Base-by-base conservation (phyloP, 805 yeast genomes). In the Priceomyces fermenticarens region DNA sequence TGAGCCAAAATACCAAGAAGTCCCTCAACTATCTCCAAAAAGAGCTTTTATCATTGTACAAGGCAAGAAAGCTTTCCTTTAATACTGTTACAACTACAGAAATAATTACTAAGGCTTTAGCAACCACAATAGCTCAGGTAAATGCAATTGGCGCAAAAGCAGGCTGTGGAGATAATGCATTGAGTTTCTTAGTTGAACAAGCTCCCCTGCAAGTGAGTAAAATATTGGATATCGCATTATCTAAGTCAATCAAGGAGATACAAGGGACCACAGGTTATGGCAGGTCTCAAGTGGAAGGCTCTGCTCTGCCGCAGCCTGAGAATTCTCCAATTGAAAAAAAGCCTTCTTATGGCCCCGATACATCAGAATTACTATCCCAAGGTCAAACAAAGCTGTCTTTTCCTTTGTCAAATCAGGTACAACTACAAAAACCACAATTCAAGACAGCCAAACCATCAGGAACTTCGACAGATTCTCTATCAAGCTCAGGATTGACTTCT, bases 41-140 rank as follows among this genome's bases (percentile, higher is more conserved):
- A 53, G 96, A 90, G 57, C 69, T 91, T 16, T 83, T 88, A 52
- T 76, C 81, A 10, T 75, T 90, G 42, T 85, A 95, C 26, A 87
- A 86, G 54, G 87, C 85, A 41, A 70, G 89, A 45, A 84, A 79
- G 51, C 53, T 70, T 32, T 79, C 88, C 44, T 78, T 83, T 44
- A 88, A 85, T 43, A 86, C 88, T 30, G 89, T 85, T 17, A 80
- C 88, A 5, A 88, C 91, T 38, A 86, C 96, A 0, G 86, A 81
- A 44, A 80, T 89, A 40, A 70, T 90, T 51, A 90, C 97, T 7
- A 89, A 86, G 52, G 96, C 97, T 1, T 72, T 90, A 50, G 96
- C 97, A 2, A 85, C 90, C 70, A 91, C 96, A 0, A 88, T 90
- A 47, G 91, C 95, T 9, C 93, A 86, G 58, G 91, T 86, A 8